These are phyloP conservation scores for Echinochloa phyllopogon DNA, from an alignment of 176 grass and related monocot species.

Conservation along the genomic window DNA sequence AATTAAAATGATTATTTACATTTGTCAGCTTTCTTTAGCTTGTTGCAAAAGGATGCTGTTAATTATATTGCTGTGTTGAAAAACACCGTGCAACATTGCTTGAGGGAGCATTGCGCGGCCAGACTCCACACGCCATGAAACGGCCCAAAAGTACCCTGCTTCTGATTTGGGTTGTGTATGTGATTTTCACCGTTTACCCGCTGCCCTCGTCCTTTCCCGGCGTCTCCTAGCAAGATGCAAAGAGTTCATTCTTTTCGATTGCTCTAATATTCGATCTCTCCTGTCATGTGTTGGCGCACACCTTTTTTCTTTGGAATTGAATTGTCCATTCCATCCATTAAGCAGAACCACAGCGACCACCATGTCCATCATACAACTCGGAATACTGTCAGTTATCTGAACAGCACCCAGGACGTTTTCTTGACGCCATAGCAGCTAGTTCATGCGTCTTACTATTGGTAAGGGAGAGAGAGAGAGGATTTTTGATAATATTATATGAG, in stretches of 20 bases:
- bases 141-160: neutral
- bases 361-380: no score
- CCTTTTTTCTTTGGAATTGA: no score
- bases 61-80: neutral
- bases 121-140: slow-evolving; percentile 1
- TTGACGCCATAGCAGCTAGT: no score
- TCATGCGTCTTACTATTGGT: no score
- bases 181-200: neutral
- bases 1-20: no score
- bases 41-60: neutral
- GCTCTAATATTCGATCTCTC: neutral
- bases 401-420: no score
- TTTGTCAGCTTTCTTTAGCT: neutral
- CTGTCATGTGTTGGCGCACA: neutral
- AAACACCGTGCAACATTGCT: neutral
- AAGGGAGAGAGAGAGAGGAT: no score
- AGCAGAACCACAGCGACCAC: no score
- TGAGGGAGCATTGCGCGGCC: neutral
- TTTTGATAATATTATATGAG: no score
- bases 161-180: neutral
- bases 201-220: neutral
- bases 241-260: neutral
- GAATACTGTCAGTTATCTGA: no score
- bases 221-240: neutral
- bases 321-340: no score